Base-by-base conservation (phyloP, 169 alveolate genomes). In the Cryptosporidium baileyi region DNA sequence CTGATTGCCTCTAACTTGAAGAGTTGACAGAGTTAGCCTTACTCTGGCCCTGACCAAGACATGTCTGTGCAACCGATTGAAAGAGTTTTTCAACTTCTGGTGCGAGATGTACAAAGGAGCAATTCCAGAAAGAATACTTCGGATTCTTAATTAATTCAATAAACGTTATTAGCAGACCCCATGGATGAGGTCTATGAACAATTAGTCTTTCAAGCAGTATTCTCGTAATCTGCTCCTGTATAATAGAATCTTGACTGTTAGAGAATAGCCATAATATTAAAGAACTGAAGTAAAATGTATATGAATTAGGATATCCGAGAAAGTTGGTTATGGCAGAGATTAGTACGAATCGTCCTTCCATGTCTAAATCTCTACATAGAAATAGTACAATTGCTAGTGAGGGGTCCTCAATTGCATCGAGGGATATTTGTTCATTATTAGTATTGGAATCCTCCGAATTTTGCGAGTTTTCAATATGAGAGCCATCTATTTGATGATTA, bases 151-250 rank as follows among this genome's bases (percentile, higher is more conserved):
- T 91, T 30, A 97, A 94, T 90, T 97, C 98, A 54, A 97, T 90
- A 88, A 97, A 96, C 34, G 98, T 96, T 62, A 95, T 92, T 80
- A 93, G 82, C 28, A 98, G 89, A 19, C 99, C 99, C 99, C 99
- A 98, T 36, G 99, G 99, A 43, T 97, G 97, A 22, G 98, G 98
- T 28, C 96, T 91, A 63, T 96, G 97, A 1, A 94, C 97, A 52
- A 95, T 89, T 15, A 95, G 85, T 60, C 99, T 91, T 91, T 96
- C 98, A 61, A 96, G 80, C 15, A 97, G 90, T 59, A 96, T 89
- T 79, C 96, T 90, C 4, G 98, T 91, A 60, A 98, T 95, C 59
- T 97, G 96, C 81, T 96, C 99, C 36, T 94, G 93, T 36, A 96
- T 88, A 26, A 89, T 60, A 34, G 90, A 95, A 32, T 94, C 96